Evolutionary conservation across 2,329 filamentous ascomycete species (phyloP), one percentile per base, ranked within the genome.

Genomic region (Periconia digitata): DNA sequence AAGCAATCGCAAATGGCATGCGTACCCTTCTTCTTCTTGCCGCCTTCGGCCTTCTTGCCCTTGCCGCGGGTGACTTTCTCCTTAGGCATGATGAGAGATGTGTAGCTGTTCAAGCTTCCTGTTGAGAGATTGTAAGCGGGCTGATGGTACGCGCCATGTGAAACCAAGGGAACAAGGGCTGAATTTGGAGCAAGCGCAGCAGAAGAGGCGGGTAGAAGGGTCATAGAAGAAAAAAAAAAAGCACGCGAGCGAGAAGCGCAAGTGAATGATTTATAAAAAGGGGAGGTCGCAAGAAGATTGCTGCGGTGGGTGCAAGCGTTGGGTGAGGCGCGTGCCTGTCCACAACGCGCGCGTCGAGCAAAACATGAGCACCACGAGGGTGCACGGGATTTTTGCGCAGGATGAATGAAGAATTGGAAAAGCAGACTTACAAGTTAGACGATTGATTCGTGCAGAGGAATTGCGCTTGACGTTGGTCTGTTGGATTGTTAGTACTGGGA

Each of bases 1-100:
- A 32, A 13, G 27, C 27, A 12, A 12, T 10, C 8, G 27, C 47
- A 51, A 54, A 52, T 55, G 41, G 5, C 16, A 32, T 27, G 55
- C 59, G 51, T 72, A 86, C 85, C 85, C 82, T 87, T 88, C 84
- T 87, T 87, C 78, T 84, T 85, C 78, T 85, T 85, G 69, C 80
- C 80, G 54, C 74, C 74, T 54, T 72, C 74, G 59, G 71, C 66
- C 70, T 79, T 78, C 76, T 83, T 85, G 69, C 77, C 73, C 74
- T 84, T 84, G 72, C 83, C 80, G 68, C 81, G 80, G 60, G 76
- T 79, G 56, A 78, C 74, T 74, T 82, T 82, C 62, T 85, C 84
- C 78, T 87, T 87, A 68, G 85, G 85, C 85, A 89, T 88, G 56
- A 57, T 84, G 66, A 49, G 61, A 46, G 23, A 23, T 36, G 35